phyloP scores from a whole-genome alignment of 495 filamentous ascomycete genomes.

The Penicillium herquei region DNA sequence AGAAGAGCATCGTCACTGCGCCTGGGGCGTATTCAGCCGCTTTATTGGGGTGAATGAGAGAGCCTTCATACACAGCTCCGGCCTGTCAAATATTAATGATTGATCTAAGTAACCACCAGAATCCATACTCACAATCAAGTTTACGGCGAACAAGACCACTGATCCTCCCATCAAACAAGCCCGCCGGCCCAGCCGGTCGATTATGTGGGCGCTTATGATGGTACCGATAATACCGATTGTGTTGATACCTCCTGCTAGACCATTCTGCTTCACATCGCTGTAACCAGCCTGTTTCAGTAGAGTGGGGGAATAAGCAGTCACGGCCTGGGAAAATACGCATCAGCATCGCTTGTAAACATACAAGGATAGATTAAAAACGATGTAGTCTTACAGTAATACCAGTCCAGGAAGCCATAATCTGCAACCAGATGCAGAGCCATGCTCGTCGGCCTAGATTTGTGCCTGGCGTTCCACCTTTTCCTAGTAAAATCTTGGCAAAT shows the following conservation, averaged over 20 bases:
- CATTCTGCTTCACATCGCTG: conserved; percentile 44
- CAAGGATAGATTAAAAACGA: conserved; percentile 2
- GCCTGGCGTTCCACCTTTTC: conserved; percentile 27
- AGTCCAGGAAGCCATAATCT: conserved; percentile 55
- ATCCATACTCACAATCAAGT: conserved; percentile 27
- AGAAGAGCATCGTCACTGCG: conserved; percentile 51
- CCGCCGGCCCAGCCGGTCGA: conserved; percentile 50
- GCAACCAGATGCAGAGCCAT: conserved; percentile 51
- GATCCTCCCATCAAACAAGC: conserved; percentile 42
- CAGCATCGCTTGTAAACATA: not conserved
- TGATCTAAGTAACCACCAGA: not conserved
- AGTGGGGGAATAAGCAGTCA: conserved; percentile 43
- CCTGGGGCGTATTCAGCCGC: conserved; percentile 41
- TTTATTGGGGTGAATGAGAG: conserved; percentile 27
- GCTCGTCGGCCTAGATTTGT: conserved; percentile 42
- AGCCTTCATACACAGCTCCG: conserved; percentile 40
- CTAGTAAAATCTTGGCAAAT: conserved; percentile 35
- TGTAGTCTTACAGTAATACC: conserved; percentile 44
- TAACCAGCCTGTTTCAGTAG: conserved; percentile 44
- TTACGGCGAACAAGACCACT: conserved; percentile 30
- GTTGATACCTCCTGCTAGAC: conserved; percentile 53
- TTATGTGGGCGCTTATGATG: conserved; percentile 53
- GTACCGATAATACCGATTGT: conserved; percentile 54
- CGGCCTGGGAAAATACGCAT: conserved; percentile 23
- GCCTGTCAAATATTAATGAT: conserved; percentile 20